These are phyloP conservation scores for Cytauxzoon felis DNA, from an alignment of 169 alveolate species.

Conservation along the genomic window DNA sequence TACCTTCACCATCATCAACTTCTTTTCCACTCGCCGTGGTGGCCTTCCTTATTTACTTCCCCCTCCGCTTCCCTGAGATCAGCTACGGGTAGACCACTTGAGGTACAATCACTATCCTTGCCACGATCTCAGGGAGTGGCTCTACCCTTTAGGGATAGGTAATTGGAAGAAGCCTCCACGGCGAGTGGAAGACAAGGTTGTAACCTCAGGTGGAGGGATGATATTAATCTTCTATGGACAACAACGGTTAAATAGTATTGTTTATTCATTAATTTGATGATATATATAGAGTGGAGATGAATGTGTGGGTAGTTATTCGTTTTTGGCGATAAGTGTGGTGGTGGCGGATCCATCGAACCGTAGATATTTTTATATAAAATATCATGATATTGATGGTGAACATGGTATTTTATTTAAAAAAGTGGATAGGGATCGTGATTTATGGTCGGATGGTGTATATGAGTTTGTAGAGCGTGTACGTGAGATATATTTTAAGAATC, in stretches of 20 bases:
- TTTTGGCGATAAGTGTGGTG: constrained; percentile 72
- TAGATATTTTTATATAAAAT: constrained; percentile 66
- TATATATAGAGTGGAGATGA: constrained; percentile 56
- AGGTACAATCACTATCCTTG: no score
- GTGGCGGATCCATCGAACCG: constrained; percentile 70
- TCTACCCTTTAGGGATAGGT: no score
- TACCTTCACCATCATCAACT: no score
- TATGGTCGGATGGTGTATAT: constrained; percentile 78
- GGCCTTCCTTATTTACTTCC: no score
- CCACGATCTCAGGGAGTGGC: no score
- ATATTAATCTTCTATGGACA: background rate
- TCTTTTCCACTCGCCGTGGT: no score
- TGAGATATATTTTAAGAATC: constrained; percentile 33
- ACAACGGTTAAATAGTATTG: background rate
- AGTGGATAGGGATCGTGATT: constrained; percentile 72
- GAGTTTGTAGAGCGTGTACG: constrained; percentile 70
- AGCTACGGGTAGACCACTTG: no score
- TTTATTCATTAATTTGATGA: background rate
- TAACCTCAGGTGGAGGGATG: background rate
- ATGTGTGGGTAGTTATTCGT: constrained; percentile 64
- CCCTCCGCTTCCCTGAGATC: no score
- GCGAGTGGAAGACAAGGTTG: no score
- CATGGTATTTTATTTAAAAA: constrained; percentile 70
- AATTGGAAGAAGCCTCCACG: no score
- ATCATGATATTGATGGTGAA: constrained; percentile 68